Evolutionary conservation across 495 filamentous ascomycete genomes (phyloP), one percentile per base, ranked within the genome.

Genomic region (Penicillium bialowiezense): DNA sequence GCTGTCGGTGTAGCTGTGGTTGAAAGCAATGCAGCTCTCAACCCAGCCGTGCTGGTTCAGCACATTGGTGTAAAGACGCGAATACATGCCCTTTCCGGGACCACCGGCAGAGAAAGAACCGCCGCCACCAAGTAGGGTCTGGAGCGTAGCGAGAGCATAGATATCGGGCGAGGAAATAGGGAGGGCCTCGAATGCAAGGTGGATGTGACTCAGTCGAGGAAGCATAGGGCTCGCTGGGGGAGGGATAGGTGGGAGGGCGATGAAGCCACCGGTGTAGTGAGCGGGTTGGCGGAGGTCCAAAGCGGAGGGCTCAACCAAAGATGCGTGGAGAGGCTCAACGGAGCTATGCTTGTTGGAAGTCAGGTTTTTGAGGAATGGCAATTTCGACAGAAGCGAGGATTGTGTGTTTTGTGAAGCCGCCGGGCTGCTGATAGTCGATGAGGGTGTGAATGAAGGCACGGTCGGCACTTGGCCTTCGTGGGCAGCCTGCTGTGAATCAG

Each of bases 61-160:
- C 8, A 97, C 91, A 67, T 97, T 95, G 49, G 90, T 97, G 75
- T 96, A 98, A 23, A 97, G 81, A 5, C 95, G 87, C 14, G 88
- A 92, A 73, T 96, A 97, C 93, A 98, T 97, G 51, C 93, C 93
- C 74, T 99, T 99, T 39, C 93, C 93, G 15, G 93, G 93, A 2
- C 93, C 93, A 54, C 93, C 93, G 33, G 93, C 93, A n/a, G 86
- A 91, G 74, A 99, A 99, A 46, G 90, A 96, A 13, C 95, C 95
- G 44, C 93, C 93, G 6, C 93, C 93, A 35, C 93, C 93, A 19
- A 99, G 87, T 26, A 99, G 86, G 3, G 90, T 97, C 65, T 97
- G 95, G 0, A 99, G 77, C n/a, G 91, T 96, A 19, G 93, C 93
- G 20, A 97, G 81, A 32, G 93, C 92, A 64, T 97, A 99, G 58